Evolutionary conservation across 352 stramenopile genomes (phyloP), one percentile per base, ranked within the genome.

Genomic region (Pythium folliculosum): DNA sequence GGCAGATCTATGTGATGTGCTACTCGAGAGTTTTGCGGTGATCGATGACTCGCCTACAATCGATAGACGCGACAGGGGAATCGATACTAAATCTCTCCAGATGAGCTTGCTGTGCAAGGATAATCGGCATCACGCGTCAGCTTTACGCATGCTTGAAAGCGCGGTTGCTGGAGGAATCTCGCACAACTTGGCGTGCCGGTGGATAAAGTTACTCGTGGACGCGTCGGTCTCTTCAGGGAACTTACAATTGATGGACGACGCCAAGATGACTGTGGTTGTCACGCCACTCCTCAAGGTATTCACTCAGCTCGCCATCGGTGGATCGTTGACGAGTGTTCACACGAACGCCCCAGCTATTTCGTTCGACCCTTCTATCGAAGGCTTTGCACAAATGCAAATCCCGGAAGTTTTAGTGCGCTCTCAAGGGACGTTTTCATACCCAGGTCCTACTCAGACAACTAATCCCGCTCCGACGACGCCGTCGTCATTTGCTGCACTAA

Each of bases 371-470:
- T 84, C 80, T 9, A 71, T 38, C 16, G 83, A 90, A 43, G 83
- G 83, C 1, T 91, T 89, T 57, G 81, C 80, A 6, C 86, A 82
- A 59, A 69, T 90, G 47, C 83, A 91, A 63, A 86, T 90, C 17
- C 81, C 83, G 4, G 83, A 91, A 61, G 65, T 90, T 6, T 73
- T 82, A 53, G 61, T 65, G 17, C 71, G 83, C 22, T 32, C 64
- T 17, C 57, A 67, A 51, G 68, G 53, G 0, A 21, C 32, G 9
- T 59, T 51, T 10, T 13, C 58, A n/a, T 63, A 40, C 54, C 68
- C 65, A 47, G 47, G 49, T 2, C 23, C 62, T 9, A 32, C 22
- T 6, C 54, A 54, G 17, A 48, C 19, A 7, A 19, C 62, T 14
- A 38, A 45, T 43, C 65, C 76, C 10, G 43, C 63, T 45, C 52